Percentiles rank a stretch among this genome's conserved stretches.
These are phyloP conservation scores for Lactuca sativa DNA, from an alignment of 129 eudicot genomes.

Conservation along the genomic window DNA sequence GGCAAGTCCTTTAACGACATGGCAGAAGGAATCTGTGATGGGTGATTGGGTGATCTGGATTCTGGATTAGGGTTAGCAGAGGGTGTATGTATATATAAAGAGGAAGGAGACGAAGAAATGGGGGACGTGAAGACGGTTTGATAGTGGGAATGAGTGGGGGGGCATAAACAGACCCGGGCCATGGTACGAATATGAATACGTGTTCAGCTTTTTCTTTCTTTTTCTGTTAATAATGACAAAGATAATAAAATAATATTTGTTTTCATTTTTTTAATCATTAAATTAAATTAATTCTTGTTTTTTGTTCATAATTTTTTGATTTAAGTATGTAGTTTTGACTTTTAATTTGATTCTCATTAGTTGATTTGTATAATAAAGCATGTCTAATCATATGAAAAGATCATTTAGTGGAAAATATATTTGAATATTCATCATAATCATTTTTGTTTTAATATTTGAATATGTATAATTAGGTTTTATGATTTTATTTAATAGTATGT, in stretches of 20 bases:
- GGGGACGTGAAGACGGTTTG: constrained; percentile 15
- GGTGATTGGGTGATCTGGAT: background rate
- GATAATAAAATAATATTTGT: background rate
- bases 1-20: constrained; percentile 6
- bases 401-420: too few relatives aligned
- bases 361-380: too few relatives aligned
- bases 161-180: constrained; percentile 28
- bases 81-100: constrained; percentile 17
- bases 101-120: constrained; percentile 20
- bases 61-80: constrained; percentile 15
- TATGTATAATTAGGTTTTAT: too few relatives aligned
- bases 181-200: background rate
- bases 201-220: background rate
- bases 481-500: too few relatives aligned
- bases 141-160: constrained; percentile 18
- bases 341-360: too few relatives aligned
- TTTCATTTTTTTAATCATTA: too few relatives aligned
- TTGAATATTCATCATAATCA: too few relatives aligned
- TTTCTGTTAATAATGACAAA: background rate
- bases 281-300: too few relatives aligned
- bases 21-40: background rate
- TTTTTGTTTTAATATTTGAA: too few relatives aligned
- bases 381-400: too few relatives aligned
- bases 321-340: too few relatives aligned
- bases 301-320: too few relatives aligned